Evolutionary conservation across 2,329 filamentous ascomycete species (phyloP).

Genomic region (Ophiostoma ips): DNA sequence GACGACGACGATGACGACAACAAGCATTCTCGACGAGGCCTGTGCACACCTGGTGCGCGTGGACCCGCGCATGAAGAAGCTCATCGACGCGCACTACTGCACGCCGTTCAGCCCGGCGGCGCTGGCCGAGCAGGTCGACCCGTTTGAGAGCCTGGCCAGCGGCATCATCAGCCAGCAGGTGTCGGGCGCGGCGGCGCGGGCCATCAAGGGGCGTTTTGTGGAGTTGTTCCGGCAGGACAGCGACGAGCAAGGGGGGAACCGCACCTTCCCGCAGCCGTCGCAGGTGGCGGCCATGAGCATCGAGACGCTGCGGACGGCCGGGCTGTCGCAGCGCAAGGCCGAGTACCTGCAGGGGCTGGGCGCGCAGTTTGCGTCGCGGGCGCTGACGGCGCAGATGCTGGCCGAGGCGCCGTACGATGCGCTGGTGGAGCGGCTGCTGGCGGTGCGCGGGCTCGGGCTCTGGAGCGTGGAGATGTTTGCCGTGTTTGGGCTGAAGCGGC

Average conservation of each 20-base stretch:
- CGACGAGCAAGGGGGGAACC: conserved; percentile 8
- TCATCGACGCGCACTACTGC: conserved; percentile 66
- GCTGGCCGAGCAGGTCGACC: conserved; percentile 73
- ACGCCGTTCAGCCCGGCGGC: conserved; percentile 68
- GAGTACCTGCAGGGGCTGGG: conserved; percentile 86
- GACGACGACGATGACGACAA: conserved; percentile 25
- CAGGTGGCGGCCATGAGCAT: conserved; percentile 53
- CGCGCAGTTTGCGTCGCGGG: conserved; percentile 61
- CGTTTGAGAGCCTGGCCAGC: conserved; percentile 69
- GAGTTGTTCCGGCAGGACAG: conserved; percentile 41
- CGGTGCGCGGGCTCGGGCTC: conserved; percentile 71
- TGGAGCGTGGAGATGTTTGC: conserved; percentile 99
- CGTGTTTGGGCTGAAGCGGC: conserved; percentile 82
- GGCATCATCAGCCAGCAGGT: conserved; percentile 96
- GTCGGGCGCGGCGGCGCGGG: conserved; percentile 76
- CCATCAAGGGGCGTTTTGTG: conserved; percentile 78
- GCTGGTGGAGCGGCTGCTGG: conserved; percentile 65
- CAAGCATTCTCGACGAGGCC: conserved; percentile 64
- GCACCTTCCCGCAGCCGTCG: conserved; percentile 65
- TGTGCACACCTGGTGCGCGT: conserved; percentile 58
- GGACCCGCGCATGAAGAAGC: conserved; percentile 55
- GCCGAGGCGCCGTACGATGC: conserved; percentile 73
- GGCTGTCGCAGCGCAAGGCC: conserved; percentile 85
- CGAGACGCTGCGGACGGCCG: conserved; percentile 62
- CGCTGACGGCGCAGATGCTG: conserved; percentile 63